These are phyloP conservation scores for Rhexocercosporidium sp. DNA, from an alignment of 2,329 filamentous ascomycete genomes.

Conservation along the genomic window DNA sequence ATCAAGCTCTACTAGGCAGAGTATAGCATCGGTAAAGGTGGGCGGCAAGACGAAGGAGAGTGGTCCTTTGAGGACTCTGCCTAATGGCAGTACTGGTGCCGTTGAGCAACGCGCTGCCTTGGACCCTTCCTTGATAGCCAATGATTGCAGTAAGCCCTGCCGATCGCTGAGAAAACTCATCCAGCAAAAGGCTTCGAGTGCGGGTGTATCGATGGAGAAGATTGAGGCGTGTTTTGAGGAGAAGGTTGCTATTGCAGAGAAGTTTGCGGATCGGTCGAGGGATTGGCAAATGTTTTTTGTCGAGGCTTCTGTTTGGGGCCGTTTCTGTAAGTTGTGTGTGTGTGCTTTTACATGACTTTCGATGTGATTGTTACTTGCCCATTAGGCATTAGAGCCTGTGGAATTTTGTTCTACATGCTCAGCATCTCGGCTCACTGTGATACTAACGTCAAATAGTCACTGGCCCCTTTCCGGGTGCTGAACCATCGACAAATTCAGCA, in stretches of 20 bases:
- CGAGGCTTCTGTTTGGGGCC: slow-evolving; percentile 11
- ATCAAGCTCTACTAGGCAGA: no score
- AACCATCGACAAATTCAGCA: not conserved
- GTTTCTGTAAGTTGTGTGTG: slow-evolving; percentile 16
- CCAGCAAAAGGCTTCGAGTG: not conserved
- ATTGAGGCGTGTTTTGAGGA: slow-evolving; percentile 3
- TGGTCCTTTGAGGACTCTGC: not conserved
- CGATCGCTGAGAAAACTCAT: not conserved
- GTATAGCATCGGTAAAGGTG: not conserved
- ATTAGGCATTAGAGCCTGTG: not conserved
- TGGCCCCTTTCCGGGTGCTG: slow-evolving; percentile 3
- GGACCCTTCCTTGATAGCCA: not conserved
- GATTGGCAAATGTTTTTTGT: slow-evolving; percentile 18
- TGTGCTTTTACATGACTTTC: not conserved
- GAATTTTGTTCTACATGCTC: not conserved
- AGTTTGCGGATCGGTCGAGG: not conserved
- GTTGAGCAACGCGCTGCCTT: not conserved
- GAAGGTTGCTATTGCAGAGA: not conserved
- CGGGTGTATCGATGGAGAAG: not conserved
- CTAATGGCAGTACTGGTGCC: not conserved
- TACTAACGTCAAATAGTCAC: not conserved
- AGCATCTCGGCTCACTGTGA: no score
- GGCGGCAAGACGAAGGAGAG: not conserved
- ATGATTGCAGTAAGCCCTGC: not conserved
- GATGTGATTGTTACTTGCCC: not conserved